Base-by-base conservation (phyloP, 176 grass and related monocot species). In the bread wheat (Triticum aestivum) region DNA sequence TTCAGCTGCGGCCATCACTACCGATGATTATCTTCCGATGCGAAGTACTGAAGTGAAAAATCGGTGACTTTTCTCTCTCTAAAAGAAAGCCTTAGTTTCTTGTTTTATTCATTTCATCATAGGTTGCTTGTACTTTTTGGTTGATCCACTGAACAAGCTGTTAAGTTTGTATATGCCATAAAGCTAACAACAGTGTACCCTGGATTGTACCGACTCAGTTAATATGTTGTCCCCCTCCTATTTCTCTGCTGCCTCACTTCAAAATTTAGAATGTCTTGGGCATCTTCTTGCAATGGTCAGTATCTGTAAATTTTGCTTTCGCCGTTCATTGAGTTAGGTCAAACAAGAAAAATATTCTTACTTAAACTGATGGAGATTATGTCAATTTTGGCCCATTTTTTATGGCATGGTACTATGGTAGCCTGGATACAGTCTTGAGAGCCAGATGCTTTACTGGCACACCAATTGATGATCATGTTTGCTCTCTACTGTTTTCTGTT, bases 21-120 rank as follows among this genome's bases (percentile, higher is more conserved):
- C 90, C 29, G 85, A 91, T 87, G 81, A 96, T 77, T 89, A 96
- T 83, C 94, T 96, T 82, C 97, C 94, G 23, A 96, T 98, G 97
- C 90, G 88, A 69, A 98, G 97, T 75, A 84, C 87, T 71, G 97
- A 98, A 94, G 84, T 96, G 79, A 98, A 94, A 78, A 95, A 96
- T 84, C 74, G 90, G 94, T 92, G 86, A 79, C 49, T 65, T 75
- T 33, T 65, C 33, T 86, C 52, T 41, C 58, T 63, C 13, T 32
- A 56, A 39, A 80, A 65, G 15, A 78, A 86, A 61, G 41, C 44
- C 58, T 38, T 58, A 1, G 4, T 38, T 88, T n/a, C 23, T 34
- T 87, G 23, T 87, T 62, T 80, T 34, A 45, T 44, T 61, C 42
- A 49, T 34, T 70, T 35, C 4, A 24, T 82, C 61, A 61, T 59